phyloP scores from a whole-genome alignment of 176 grass and related monocot genomes.

The Bonia amplexicaulis region DNA sequence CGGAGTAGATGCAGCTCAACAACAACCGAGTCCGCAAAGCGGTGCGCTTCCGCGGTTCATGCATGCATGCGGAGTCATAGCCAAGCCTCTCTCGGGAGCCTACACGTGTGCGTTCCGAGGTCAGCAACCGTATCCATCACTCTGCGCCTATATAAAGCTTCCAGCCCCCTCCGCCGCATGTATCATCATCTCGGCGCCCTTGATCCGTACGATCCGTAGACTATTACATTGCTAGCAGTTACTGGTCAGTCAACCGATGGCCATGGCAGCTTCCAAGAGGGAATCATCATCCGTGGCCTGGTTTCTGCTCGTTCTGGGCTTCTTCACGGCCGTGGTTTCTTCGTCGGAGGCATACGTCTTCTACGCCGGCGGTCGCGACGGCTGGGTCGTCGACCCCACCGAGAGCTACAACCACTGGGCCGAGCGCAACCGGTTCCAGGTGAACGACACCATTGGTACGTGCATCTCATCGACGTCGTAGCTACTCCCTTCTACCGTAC shows the following conservation, averaged over 20 bases:
- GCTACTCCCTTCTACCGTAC: neutral
- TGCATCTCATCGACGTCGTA: neutral
- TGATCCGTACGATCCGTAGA: neutral
- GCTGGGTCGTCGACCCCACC: constrained; percentile 67
- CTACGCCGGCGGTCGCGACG: constrained; percentile 64
- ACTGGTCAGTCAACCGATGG: neutral
- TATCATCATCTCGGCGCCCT: neutral
- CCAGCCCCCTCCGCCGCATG: neutral
- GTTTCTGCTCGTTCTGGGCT: constrained; percentile 2
- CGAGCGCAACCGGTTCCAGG: constrained; percentile 60
- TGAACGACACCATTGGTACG: constrained; percentile 72
- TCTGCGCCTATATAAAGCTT: neutral
- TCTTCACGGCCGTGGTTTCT: constrained; percentile 18
- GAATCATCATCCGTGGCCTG: neutral
- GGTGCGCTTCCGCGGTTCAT: neutral
- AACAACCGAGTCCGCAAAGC: neutral
- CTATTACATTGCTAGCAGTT: neutral
- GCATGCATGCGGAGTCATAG: constrained; percentile 4
- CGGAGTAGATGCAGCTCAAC: neutral
- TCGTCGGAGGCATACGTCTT: constrained; percentile 56
- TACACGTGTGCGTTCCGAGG: constrained; percentile 14
- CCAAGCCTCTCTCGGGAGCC: neutral
- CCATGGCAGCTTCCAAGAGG: neutral
- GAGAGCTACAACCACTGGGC: constrained; percentile 87
- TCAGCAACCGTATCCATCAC: constrained; percentile 19